Percentiles rank a stretch among this genome's conserved stretches.
phyloP scores from a whole-genome alignment of 1,284 basidiomycete genomes.

The Puccinia polysora region DNA sequence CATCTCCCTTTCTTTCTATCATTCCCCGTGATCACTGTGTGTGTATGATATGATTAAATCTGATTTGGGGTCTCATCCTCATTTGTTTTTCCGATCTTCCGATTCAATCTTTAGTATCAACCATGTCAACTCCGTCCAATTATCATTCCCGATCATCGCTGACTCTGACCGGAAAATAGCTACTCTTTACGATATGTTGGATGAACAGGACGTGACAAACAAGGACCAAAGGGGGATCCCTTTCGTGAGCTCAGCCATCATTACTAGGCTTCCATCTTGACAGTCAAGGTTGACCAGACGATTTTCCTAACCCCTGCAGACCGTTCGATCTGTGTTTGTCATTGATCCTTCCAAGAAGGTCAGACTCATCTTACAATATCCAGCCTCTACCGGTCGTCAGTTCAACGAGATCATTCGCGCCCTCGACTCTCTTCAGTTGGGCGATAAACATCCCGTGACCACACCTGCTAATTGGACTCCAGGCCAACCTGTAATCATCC shows the following conservation, averaged over 20 bases:
- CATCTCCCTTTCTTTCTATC: too few relatives aligned
- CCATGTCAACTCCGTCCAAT: not conserved
- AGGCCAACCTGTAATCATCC: slow-evolving; percentile 90
- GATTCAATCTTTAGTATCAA: slow-evolving; percentile 17
- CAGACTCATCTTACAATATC: slow-evolving; percentile 83
- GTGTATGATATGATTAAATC: too few relatives aligned
- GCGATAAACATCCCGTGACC: slow-evolving; percentile 71
- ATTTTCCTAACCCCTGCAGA: slow-evolving; percentile 55
- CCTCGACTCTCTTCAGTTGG: slow-evolving; percentile 81
- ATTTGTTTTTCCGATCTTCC: not conserved
- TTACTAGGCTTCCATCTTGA: slow-evolving; percentile 5
- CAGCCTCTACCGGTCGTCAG: slow-evolving; percentile 60
- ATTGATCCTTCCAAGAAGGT: slow-evolving; percentile 84
- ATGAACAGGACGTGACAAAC: slow-evolving; percentile 90
- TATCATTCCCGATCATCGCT: slow-evolving; percentile 60
- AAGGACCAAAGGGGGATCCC: slow-evolving; percentile 83
- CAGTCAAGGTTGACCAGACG: slow-evolving; percentile 51
- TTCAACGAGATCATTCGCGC: slow-evolving; percentile 78
- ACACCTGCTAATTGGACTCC: slow-evolving; percentile 83
- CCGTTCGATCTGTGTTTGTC: slow-evolving; percentile 88
- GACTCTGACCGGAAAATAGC: slow-evolving; percentile 82
- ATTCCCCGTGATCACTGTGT: too few relatives aligned
- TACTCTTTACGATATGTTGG: slow-evolving; percentile 84
- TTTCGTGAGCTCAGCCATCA: slow-evolving; percentile 58
- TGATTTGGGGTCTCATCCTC: too few relatives aligned